These are phyloP conservation scores for Lasiodiplodia hormozganensis DNA, from an alignment of 2,329 filamentous ascomycete genomes.

Conservation along the genomic window DNA sequence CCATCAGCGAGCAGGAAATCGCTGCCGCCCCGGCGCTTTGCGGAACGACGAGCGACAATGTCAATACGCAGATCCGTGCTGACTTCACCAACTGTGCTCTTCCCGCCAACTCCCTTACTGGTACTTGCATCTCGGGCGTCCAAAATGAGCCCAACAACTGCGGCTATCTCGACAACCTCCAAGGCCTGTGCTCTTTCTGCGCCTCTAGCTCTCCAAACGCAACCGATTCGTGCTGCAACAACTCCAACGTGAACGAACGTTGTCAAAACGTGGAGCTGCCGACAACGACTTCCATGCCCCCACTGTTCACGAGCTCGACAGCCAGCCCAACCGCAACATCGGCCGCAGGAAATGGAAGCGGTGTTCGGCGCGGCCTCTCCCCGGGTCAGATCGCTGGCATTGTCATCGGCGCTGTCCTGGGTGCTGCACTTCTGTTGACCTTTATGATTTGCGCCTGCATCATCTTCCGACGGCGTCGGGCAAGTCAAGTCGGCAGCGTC, in stretches of 20 bases:
- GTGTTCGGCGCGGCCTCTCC: slow-evolving; percentile 62
- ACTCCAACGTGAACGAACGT: slow-evolving; percentile 73
- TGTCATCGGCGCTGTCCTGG: slow-evolving; percentile 80
- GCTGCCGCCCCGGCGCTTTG: slow-evolving; percentile 77
- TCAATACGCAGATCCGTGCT: slow-evolving; percentile 80
- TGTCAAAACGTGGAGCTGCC: slow-evolving; percentile 83
- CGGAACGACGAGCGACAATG: slow-evolving; percentile 67
- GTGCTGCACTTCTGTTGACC: slow-evolving; percentile 71
- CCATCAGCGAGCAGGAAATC: slow-evolving; percentile 87
- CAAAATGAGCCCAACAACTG: slow-evolving; percentile 87
- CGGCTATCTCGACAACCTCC: slow-evolving; percentile 75
- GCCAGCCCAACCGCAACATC: slow-evolving; percentile 39
- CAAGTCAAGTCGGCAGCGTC: slow-evolving; percentile 72
- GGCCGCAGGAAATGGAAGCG: slow-evolving; percentile 42
- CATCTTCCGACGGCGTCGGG: slow-evolving; percentile 61
- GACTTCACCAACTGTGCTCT: slow-evolving; percentile 91
- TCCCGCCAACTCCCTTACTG: slow-evolving; percentile 78
- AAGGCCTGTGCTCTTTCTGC: slow-evolving; percentile 88
- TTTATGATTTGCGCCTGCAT: slow-evolving; percentile 68
- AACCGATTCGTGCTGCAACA: slow-evolving; percentile 94
- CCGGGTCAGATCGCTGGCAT: slow-evolving; percentile 92
- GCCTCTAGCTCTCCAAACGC: slow-evolving; percentile 82
- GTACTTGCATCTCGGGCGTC: slow-evolving; percentile 75
- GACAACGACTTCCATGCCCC: slow-evolving; percentile 66
- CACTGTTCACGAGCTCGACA: slow-evolving; percentile 67